Evolutionary conservation across 805 yeast species (phyloP).

Genomic region (Yarrowia sp.): DNA sequence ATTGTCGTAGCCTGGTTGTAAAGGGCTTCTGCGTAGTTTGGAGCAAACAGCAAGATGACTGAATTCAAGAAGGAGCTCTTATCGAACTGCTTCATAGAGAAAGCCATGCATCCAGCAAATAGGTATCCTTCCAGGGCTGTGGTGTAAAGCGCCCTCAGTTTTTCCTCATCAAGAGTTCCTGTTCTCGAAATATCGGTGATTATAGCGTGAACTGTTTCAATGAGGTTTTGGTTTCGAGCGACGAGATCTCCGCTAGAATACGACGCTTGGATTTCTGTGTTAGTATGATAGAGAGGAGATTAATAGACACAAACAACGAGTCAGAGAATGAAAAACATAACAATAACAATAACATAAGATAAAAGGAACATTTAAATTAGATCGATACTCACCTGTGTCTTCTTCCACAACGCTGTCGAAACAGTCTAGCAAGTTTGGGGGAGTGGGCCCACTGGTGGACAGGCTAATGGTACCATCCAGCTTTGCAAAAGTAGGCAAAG

Average conservation of each 20-base stretch:
- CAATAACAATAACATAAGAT: background rate
- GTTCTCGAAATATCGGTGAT: background rate
- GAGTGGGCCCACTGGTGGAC: conserved; percentile 14
- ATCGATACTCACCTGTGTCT: conserved; percentile 13
- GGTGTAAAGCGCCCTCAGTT: conserved; percentile 4
- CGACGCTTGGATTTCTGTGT: conserved; percentile 4
- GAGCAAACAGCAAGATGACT: conserved; percentile 16
- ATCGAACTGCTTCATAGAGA: conserved; percentile 40
- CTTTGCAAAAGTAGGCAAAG: background rate
- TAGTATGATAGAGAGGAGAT: background rate
- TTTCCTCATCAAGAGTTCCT: conserved; percentile 14
- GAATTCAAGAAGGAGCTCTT: conserved; percentile 26
- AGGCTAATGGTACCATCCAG: background rate
- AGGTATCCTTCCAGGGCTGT: conserved; percentile 41
- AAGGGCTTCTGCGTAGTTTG: conserved; percentile 45
- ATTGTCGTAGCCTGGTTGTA: conserved; percentile 45
- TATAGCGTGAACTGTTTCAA: conserved; percentile 2
- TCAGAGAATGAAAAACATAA: background rate
- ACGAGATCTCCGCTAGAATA: background rate
- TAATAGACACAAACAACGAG: background rate
- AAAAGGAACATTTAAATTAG: background rate
- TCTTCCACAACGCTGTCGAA: conserved; percentile 23
- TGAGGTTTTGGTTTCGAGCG: conserved; percentile 3
- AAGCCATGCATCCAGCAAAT: conserved; percentile 46
- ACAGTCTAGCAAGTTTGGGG: background rate